phyloP scores from a whole-genome alignment of 2,329 filamentous ascomycete species.

The Fusarium graminum region DNA sequence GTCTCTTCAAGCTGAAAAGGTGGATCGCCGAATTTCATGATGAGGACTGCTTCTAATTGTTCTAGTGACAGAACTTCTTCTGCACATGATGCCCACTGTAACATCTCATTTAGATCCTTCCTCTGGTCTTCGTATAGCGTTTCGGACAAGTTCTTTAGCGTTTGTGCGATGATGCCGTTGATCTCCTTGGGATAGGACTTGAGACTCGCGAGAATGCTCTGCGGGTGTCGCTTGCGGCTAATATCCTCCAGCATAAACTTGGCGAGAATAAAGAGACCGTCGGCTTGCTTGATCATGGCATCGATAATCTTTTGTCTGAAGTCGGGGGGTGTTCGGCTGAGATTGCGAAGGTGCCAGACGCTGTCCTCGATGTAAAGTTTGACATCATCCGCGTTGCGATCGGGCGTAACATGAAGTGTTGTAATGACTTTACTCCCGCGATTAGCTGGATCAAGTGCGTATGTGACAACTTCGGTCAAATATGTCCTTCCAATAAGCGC shows the following conservation, averaged over 20 bases:
- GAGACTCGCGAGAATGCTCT: slow-evolving; percentile 60
- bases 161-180: slow-evolving; percentile 58
- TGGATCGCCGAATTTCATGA: slow-evolving; percentile 58
- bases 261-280: slow-evolving; percentile 63
- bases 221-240: slow-evolving; percentile 59
- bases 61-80: slow-evolving; percentile 59
- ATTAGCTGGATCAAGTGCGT: slow-evolving; percentile 52
- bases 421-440: slow-evolving; percentile 51
- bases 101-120: slow-evolving; percentile 61
- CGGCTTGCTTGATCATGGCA: slow-evolving; percentile 58
- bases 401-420: slow-evolving; percentile 58
- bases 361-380: slow-evolving; percentile 58
- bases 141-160: slow-evolving; percentile 57
- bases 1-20: slow-evolving; percentile 59
- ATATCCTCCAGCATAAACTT: slow-evolving; percentile 65
- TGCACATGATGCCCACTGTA: slow-evolving; percentile 62
- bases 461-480: slow-evolving; percentile 55
- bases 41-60: slow-evolving; percentile 59
- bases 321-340: slow-evolving; percentile 51
- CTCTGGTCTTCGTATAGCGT: slow-evolving; percentile 57
- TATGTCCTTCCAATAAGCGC: slow-evolving; percentile 59
- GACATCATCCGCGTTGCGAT: slow-evolving; percentile 60
- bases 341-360: slow-evolving; percentile 55
- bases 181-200: slow-evolving; percentile 60
- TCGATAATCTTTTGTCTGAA: slow-evolving; percentile 57